These are phyloP conservation scores for Priceomyces carsonii DNA, from an alignment of 805 yeast species.

Conservation along the genomic window DNA sequence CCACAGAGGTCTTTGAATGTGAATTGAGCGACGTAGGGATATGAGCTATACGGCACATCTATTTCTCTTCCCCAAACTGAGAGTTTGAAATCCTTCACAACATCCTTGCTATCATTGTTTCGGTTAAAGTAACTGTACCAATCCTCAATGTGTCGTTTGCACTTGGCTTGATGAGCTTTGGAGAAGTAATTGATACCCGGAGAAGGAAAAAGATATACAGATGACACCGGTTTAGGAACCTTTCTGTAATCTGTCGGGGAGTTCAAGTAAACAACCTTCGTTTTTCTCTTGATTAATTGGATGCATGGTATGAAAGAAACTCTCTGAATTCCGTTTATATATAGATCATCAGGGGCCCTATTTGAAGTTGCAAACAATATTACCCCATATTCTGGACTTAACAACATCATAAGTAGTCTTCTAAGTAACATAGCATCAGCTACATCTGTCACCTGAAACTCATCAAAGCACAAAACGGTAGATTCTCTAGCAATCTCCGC, in stretches of 20 bases:
- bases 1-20: constrained; percentile 88
- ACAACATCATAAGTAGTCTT: constrained; percentile 63
- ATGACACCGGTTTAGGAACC: constrained; percentile 77
- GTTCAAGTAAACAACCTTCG: constrained; percentile 76
- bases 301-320: constrained; percentile 92
- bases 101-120: constrained; percentile 38
- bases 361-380: constrained; percentile 92
- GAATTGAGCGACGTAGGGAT: constrained; percentile 85
- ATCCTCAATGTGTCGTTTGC: constrained; percentile 60
- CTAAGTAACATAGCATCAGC: constrained; percentile 97
- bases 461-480: constrained; percentile 89
- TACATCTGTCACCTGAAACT: constrained; percentile 96
- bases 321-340: constrained; percentile 92
- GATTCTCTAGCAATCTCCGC: constrained; percentile 76
- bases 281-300: constrained; percentile 67
- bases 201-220: constrained; percentile 75
- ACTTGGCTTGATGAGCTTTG: constrained; percentile 48
- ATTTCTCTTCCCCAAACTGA: constrained; percentile 89
- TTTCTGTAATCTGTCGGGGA: constrained; percentile 95
- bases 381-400: constrained; percentile 77
- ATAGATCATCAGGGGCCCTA: constrained; percentile 91
- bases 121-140: constrained; percentile 85
- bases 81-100: constrained; percentile 27
- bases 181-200: constrained; percentile 59
- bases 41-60: constrained; percentile 71